Evolutionary conservation across 768 basidiomycete species (phyloP).

Genomic region (Boletus sp.): DNA sequence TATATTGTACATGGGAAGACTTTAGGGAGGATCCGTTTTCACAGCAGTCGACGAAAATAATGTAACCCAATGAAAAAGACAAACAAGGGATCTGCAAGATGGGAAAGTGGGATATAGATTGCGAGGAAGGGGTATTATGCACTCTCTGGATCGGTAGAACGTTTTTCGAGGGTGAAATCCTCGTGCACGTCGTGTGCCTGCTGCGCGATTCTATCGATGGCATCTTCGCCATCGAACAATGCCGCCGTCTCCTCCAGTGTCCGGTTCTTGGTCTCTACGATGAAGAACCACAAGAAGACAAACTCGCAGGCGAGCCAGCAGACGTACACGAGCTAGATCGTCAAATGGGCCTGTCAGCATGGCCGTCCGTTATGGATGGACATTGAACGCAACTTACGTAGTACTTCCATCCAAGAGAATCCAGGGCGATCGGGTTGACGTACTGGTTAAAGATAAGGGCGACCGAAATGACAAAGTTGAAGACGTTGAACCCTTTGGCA

Average conservation of each 20-base stretch:
- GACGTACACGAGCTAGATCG: slow-evolving; percentile 59
- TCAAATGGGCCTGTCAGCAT: neutral
- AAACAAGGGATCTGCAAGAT: neutral
- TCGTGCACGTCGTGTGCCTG: slow-evolving; percentile 20
- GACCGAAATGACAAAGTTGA: slow-evolving; percentile 75
- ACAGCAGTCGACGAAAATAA: neutral
- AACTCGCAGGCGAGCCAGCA: slow-evolving; percentile 68
- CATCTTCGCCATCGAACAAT: slow-evolving; percentile 72
- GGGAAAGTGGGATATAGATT: too few species aligned
- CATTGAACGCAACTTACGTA: slow-evolving; percentile 43
- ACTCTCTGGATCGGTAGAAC: neutral
- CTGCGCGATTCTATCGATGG: slow-evolving; percentile 35
- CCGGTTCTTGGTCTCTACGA: slow-evolving; percentile 70
- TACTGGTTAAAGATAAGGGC: slow-evolving; percentile 90
- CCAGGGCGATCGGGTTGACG: slow-evolving; percentile 78
- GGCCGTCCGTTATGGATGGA: neutral
- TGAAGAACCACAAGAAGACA: slow-evolving; percentile 62
- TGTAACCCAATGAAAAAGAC: neutral
- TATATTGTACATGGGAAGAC: neutral
- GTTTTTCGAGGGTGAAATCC: slow-evolving; percentile 22
- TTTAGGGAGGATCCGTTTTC: neutral
- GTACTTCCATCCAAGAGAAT: slow-evolving; percentile 69
- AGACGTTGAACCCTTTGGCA: slow-evolving; percentile 82
- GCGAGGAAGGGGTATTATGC: slow-evolving; percentile 2
- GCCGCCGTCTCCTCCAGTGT: slow-evolving; percentile 82